Base-by-base conservation (phyloP, 2,329 filamentous ascomycete genomes). In the Paramyrothecium roridum region DNA sequence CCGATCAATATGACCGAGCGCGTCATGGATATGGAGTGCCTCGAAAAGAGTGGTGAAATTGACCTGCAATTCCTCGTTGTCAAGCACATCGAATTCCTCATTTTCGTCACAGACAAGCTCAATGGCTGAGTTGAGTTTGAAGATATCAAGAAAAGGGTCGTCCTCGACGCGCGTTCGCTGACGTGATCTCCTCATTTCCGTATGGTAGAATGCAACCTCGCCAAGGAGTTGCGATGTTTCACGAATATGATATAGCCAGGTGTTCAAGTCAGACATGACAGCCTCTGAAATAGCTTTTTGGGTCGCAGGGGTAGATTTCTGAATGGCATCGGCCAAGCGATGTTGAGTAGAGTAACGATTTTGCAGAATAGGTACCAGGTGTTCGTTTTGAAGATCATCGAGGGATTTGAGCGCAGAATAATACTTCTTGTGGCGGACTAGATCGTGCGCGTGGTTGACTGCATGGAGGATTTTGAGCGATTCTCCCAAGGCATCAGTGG, bases 141-240 rank as follows among this genome's bases (percentile, higher is more conserved):
- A 97, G 62, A 89, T 88, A 34, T 81, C 80, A 47, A 98, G 78
- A 61, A 90, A 92, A 0, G 85, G 78, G 57, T 92, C 86, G 20
- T 85, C 81, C 61, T 96, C 89, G 10, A 89, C 84, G 20, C 95
- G 84, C 65, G 96, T 88, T 68, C 92, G 89, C 66, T 96, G 91
- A 52, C 93, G 84, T 22, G 86, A 84, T 59, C 93, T 84, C 48
- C 95, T 86, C 68, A 96, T 84, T 64, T 97, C 90, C 0, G 95
- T 99, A 67, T 98, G 92, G 67, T 96, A 98, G 68, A 99, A 96
- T 3, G 95, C 93, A 8, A 99, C 91, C 70, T 99, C 95, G 4
- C 95, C 95, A 8, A 99, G 76, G 60, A 96, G 97, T 63, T 97
- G 93, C 1, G 95, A 97, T 19, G 92, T 96, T 72, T 99, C 95